These are phyloP conservation scores for Blastobotrys muscicola DNA, from an alignment of 805 yeast genomes.

Conservation along the genomic window DNA sequence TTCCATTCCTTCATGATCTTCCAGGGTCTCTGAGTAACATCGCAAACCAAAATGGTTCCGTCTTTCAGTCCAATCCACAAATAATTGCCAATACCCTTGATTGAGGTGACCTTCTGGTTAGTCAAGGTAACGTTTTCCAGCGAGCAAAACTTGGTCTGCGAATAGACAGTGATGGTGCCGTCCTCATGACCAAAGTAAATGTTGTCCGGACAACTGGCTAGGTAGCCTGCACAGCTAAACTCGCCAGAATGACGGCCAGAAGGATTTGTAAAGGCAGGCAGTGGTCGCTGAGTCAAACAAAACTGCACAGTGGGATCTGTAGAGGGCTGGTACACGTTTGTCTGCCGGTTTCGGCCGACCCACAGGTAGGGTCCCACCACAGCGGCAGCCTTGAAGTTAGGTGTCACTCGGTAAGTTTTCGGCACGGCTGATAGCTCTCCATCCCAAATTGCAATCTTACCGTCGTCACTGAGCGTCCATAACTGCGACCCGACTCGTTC, in stretches of 20 bases:
- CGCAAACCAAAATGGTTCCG: conserved; percentile 29
- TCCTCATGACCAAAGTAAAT: conserved; percentile 34
- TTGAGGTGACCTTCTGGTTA: conserved; percentile 18
- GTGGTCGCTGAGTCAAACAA: conserved; percentile 20
- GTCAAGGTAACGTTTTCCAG: conserved; percentile 26
- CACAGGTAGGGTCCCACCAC: conserved; percentile 23
- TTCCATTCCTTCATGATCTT: conserved; percentile 29
- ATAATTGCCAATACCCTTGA: conserved; percentile 22
- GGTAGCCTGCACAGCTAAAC: conserved; percentile 23
- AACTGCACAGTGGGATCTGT: conserved; percentile 14
- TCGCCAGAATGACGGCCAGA: conserved; percentile 18
- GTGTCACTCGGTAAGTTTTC: conserved; percentile 21
- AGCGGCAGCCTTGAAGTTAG: conserved; percentile 20
- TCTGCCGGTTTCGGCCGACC: conserved; percentile 27
- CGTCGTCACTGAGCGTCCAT: conserved; percentile 31
- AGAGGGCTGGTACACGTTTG: conserved; percentile 26
- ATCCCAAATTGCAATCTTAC: conserved; percentile 29
- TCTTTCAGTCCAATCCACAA: conserved; percentile 32
- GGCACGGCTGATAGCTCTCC: conserved; percentile 20
- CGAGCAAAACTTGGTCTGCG: conserved; percentile 18
- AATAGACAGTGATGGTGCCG: conserved; percentile 28
- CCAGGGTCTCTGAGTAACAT: conserved; percentile 25
- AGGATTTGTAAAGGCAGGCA: conserved; percentile 6
- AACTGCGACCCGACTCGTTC: conserved; percentile 13
- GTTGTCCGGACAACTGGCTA: conserved; percentile 17